These are phyloP conservation scores for Tinospora cordifolia DNA, from an alignment of 164 flowering plant species.

Conservation along the genomic window DNA sequence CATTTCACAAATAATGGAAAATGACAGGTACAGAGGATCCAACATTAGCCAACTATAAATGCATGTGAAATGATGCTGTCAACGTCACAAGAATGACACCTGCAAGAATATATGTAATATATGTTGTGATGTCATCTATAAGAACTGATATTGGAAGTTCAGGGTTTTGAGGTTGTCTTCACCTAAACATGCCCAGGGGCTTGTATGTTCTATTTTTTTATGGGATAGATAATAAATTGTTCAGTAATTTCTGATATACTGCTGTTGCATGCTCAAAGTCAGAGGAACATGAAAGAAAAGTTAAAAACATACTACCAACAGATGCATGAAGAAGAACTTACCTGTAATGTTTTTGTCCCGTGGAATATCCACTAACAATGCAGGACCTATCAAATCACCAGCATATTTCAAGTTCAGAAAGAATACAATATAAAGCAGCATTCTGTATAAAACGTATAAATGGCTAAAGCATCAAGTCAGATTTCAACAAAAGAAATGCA, in stretches of 20 bases:
- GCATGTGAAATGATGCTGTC: too few species aligned
- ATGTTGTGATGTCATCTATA: too few species aligned
- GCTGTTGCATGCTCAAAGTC: not conserved
- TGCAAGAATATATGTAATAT: too few species aligned
- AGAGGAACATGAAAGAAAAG: not conserved
- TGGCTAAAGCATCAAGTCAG: not conserved
- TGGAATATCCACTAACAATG: conserved; percentile 85
- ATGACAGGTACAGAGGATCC: too few species aligned
- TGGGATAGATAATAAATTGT: too few species aligned
- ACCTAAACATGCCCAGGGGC: too few species aligned
- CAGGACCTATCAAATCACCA: conserved; percentile 48
- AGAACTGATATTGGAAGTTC: too few species aligned
- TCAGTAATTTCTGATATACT: not conserved
- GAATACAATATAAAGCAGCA: not conserved
- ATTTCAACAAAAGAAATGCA: not conserved
- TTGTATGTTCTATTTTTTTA: not conserved
- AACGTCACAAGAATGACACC: too few species aligned
- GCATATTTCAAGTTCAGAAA: not conserved
- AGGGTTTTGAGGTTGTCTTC: not conserved
- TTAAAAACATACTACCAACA: not conserved
- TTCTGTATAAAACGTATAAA: not conserved
- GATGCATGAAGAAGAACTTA: conserved; percentile 11
- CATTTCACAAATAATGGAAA: not conserved
- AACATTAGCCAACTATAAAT: too few species aligned
- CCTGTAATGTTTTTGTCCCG: conserved; percentile 87